Base-by-base conservation (phyloP, 345 rosid genomes). In the Hibiscus trionum region DNA sequence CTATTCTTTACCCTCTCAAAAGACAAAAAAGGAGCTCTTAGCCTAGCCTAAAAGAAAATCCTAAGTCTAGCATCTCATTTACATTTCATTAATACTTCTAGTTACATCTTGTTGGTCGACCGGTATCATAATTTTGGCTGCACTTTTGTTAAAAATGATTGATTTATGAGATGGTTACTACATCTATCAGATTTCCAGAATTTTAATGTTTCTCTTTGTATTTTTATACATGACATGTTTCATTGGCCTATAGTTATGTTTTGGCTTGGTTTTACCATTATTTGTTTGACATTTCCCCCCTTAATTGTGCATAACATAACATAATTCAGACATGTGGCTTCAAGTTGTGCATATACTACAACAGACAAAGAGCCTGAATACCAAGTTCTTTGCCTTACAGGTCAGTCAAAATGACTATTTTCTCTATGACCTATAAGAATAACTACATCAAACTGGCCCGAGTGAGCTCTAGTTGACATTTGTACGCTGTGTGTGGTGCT, bases 321-420 rank as follows among this genome's bases (percentile, higher is more conserved):
- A 84, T 65, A 95, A 95, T 78, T 93, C 93, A 59, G 97, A 91
- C 69, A 21, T 21, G 87, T 95, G 98, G 99, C 98, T 93, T 24
- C 99, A 95, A 78, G 99, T 95, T 69, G 98, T 93, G 72, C 94
- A 91, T 75, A 86, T 93, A 74, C 83, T 95, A 35, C 98, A 88
- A 76, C 86, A 77, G 57, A 87, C 99, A 3, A 87, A 87, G 81
- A 90, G 85, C 84, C 81, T 93, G 61, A 92, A 93, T 77, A 91
- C 99, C 75, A 95, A 95, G 82, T 95, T 95, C 84, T 95, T 89
- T 72, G 96, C 99, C 73, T 85, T 95, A 72, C 98, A 92, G 97
- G 99, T 93, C 35, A 66, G 82, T 70, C 75, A 11, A 57, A 42
- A 16, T 58, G 29, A 53, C 33, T 33, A 44, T 29, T 10, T 66